A percentile compares a stretch with the other conserved stretches of the same genome.
Conservation (phyloP, 306 rosid genomes). For the Vicia villosa region DNA sequence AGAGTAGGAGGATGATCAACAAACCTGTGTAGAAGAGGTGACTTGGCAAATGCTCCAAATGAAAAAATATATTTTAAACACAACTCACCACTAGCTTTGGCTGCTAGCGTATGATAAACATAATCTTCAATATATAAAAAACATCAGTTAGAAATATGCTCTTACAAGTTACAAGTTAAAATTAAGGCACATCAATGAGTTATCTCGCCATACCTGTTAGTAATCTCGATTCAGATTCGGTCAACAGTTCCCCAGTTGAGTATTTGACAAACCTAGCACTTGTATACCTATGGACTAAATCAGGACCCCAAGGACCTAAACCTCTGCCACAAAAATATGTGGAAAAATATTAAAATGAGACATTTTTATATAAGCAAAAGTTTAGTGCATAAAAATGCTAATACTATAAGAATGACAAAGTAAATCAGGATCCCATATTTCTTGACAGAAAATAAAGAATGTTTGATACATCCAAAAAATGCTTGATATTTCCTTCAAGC, state of each 20-base stretch:
- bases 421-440: background rate
- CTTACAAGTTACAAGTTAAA: conserved; percentile 6
- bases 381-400: background rate
- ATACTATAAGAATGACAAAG: background rate
- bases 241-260: conserved; percentile 64
- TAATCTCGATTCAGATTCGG: conserved; percentile 69
- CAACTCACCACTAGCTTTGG: conserved; percentile 94
- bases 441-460: background rate
- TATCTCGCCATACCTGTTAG: conserved; percentile 64
- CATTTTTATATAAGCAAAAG: background rate
- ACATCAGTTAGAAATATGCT: conserved; percentile 33
- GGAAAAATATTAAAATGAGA: conserved; percentile 15
- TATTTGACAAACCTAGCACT: conserved; percentile 67
- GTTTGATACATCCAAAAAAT: background rate
- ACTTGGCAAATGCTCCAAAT: conserved; percentile 87
- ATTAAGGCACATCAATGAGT: conserved; percentile 19
- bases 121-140: conserved; percentile 66
- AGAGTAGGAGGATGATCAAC: conserved; percentile 28
- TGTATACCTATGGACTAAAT: conserved; percentile 71
- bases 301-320: conserved; percentile 97
- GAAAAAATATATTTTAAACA: conserved; percentile 87
- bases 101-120: conserved; percentile 85
- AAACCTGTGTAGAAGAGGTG: conserved; percentile 86
- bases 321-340: conserved; percentile 59
- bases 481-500: conserved; percentile 6